Evolutionary conservation across 805 yeast species (phyloP).

Genomic region (Sugiyamaella smithiae): DNA sequence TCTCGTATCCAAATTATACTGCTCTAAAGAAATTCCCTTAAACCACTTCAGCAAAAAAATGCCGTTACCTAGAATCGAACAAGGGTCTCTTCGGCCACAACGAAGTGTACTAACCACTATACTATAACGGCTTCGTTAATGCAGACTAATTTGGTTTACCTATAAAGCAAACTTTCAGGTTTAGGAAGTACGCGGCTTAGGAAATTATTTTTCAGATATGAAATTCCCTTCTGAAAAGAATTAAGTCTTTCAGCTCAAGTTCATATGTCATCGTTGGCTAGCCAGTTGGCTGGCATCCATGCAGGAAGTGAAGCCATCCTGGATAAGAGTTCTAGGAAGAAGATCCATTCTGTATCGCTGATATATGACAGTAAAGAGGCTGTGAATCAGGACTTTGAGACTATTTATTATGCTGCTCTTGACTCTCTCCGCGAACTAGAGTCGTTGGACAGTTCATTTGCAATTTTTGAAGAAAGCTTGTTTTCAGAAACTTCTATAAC

Average conservation of each 20-base stretch:
- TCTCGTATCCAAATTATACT: too few species aligned
- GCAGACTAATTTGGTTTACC: not conserved
- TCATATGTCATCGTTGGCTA: constrained; percentile 67
- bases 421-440: constrained; percentile 76
- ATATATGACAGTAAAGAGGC: constrained; percentile 84
- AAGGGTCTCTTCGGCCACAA: constrained; percentile 26
- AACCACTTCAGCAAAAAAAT: constrained; percentile 5
- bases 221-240: too few species aligned
- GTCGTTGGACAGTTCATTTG: constrained; percentile 70
- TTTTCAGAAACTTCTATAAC: constrained; percentile 79
- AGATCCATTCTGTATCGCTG: constrained; percentile 83
- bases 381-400: constrained; percentile 89
- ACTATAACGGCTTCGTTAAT: constrained; percentile 19
- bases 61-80: constrained; percentile 26
- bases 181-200: too few species aligned
- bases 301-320: constrained; percentile 56
- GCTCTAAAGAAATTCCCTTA: too few species aligned
- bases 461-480: constrained; percentile 63
- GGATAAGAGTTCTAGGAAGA: constrained; percentile 83
- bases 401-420: constrained; percentile 64
- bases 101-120: constrained; percentile 24
- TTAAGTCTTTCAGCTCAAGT: not conserved
- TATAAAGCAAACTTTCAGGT: too few species aligned
- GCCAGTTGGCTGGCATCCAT: constrained; percentile 69
- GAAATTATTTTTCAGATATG: too few species aligned